phyloP scores from a whole-genome alignment of 1,284 basidiomycete genomes.

The Rhodotorula sp. region DNA sequence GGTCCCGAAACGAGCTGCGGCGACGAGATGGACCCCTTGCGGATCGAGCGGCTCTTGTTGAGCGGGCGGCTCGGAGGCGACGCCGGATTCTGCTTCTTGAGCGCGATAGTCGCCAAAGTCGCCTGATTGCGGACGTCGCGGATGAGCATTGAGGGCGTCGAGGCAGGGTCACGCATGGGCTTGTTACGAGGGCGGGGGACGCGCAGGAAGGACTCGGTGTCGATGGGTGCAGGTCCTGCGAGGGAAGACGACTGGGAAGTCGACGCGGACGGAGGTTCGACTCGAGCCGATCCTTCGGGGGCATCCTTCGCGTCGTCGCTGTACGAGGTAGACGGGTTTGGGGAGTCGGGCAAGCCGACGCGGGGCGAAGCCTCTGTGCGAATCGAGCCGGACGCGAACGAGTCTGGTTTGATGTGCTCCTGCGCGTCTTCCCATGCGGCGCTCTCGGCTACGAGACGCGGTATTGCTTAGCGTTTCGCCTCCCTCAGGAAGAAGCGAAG shows the following conservation, averaged over 20 bases:
- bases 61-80: neutral
- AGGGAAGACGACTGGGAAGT: neutral
- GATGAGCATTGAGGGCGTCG: constrained; percentile 35
- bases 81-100: constrained; percentile 26
- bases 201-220: constrained; percentile 8
- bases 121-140: constrained; percentile 41
- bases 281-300: neutral
- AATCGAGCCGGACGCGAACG: neutral
- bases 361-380: neutral
- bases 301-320: neutral
- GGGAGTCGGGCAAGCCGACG: neutral
- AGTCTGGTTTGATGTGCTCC: constrained; percentile 3
- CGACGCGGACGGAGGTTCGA: neutral
- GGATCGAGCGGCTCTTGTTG: constrained; percentile 19
- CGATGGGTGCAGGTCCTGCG: constrained; percentile 9
- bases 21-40: constrained; percentile 27
- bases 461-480: neutral
- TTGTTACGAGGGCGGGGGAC: constrained; percentile 18
- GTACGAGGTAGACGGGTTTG: neutral
- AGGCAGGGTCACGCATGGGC: constrained; percentile 20
- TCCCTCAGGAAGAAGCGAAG: neutral
- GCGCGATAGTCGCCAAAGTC: constrained; percentile 36
- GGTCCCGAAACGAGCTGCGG: constrained; percentile 34
- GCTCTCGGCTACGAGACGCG: constrained; percentile 5
- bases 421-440: constrained; percentile 1